Conservation (phyloP, 176 grass and related monocot genomes). For the Zea mays region DNA sequence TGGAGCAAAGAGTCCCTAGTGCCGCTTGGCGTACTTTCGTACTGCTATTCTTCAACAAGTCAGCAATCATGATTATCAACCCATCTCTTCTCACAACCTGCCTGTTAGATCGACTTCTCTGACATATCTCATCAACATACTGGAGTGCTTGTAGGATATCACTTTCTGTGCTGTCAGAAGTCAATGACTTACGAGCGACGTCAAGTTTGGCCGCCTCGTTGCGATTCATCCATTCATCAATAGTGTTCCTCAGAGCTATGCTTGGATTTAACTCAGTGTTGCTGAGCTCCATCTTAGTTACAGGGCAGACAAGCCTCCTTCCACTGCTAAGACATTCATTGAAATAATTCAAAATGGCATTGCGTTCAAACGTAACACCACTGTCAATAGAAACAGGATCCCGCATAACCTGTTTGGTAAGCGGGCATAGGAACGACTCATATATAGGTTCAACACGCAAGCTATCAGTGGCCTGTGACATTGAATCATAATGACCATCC, state of each 20-base stretch:
- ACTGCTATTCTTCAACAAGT: conserved; percentile 74
- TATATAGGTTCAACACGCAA: conserved; percentile 80
- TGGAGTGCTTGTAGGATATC: conserved; percentile 74
- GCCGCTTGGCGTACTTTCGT: conserved; percentile 62
- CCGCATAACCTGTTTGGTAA: conserved; percentile 84
- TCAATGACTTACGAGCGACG: conserved; percentile 53
- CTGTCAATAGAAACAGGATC: conserved; percentile 86
- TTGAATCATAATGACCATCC: conserved; percentile 55
- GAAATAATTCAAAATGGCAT: conserved; percentile 79
- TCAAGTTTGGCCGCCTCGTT: conserved; percentile 83
- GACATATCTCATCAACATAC: conserved; percentile 65
- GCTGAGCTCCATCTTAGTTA: conserved; percentile 70
- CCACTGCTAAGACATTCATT: conserved; percentile 56
- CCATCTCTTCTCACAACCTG: conserved; percentile 59
- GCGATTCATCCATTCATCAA: conserved; percentile 90
- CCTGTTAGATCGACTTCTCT: conserved; percentile 61
- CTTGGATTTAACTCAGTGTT: conserved; percentile 80
- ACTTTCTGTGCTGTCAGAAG: conserved; percentile 56
- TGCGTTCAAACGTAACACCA: conserved; percentile 77
- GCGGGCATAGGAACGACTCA: conserved; percentile 82
- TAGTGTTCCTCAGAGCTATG: conserved; percentile 80
- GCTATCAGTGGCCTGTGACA: conserved; percentile 48
- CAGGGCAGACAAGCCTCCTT: conserved; percentile 64
- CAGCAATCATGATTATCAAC: conserved; percentile 66
- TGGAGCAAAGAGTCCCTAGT: conserved; percentile 63